phyloP scores from a whole-genome alignment of 192 early-diverging fungal species.

The Linnemannia hyalina region DNA sequence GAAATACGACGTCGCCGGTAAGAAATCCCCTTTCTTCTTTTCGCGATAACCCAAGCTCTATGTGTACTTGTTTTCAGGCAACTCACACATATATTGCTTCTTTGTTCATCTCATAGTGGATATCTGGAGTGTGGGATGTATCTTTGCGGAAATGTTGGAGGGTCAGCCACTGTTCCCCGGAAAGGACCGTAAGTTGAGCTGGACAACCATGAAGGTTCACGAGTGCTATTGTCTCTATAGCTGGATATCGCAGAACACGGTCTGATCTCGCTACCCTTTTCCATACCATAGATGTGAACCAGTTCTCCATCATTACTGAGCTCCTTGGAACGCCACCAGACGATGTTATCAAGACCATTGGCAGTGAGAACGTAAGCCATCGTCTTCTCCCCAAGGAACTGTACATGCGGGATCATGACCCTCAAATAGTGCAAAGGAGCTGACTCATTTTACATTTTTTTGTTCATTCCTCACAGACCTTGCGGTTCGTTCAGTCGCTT shows the following conservation, averaged over 20 bases:
- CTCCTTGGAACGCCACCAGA: constrained; percentile 93
- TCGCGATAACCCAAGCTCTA: background rate
- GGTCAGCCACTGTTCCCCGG: constrained; percentile 96
- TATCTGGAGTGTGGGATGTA: constrained; percentile 96
- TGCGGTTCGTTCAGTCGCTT: constrained; percentile 91
- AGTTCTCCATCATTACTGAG: constrained; percentile 96
- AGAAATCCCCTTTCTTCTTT: background rate
- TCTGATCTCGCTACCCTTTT: background rate
- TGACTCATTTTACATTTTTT: background rate
- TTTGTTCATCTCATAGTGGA: constrained; percentile 68
- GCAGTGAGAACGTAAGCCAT: constrained; percentile 87
- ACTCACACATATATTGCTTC: background rate
- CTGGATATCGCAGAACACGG: background rate
- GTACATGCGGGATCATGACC: no score
- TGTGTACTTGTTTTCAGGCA: background rate
- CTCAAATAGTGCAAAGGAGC: no score
- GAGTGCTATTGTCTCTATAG: background rate
- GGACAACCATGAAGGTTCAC: background rate
- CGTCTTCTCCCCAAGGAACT: background rate
- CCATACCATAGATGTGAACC: constrained; percentile 79
- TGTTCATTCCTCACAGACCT: constrained; percentile 63
- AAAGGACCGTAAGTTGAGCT: constrained; percentile 85
- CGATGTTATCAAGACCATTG: constrained; percentile 92
- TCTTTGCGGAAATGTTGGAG: constrained; percentile 96
- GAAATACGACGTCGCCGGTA: constrained; percentile 92